A percentile compares a stretch with the other conserved stretches of the same genome.
These are phyloP conservation scores for Priceomyces medius DNA, from an alignment of 805 yeast species.

Conservation along the genomic window DNA sequence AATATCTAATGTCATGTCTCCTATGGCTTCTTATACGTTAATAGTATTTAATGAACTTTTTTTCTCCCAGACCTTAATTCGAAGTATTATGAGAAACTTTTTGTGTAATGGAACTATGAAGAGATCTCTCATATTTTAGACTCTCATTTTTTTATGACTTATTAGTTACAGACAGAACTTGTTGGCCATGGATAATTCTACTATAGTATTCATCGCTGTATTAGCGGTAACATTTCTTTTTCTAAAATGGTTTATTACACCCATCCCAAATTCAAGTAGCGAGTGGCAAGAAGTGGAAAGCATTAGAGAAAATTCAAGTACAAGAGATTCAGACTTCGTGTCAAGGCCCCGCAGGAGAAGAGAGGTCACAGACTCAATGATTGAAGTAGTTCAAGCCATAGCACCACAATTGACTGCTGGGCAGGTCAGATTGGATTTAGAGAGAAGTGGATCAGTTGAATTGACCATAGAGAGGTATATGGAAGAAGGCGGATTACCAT, in stretches of 20 bases:
- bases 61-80: background rate
- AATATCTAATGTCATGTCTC: background rate
- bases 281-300: constrained; percentile 11
- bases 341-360: constrained; percentile 30
- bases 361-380: constrained; percentile 66
- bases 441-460: constrained; percentile 77
- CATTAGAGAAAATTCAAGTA: constrained; percentile 6
- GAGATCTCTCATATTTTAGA: background rate
- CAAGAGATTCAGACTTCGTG: constrained; percentile 12
- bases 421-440: constrained; percentile 73
- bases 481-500: constrained; percentile 58
- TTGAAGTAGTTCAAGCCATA: constrained; percentile 78
- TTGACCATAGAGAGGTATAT: constrained; percentile 72
- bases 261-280: constrained; percentile 45
- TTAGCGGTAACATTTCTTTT: constrained; percentile 56
- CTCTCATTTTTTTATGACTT: background rate
- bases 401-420: constrained; percentile 71
- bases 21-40: background rate
- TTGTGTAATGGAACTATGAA: background rate
- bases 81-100: too few relatives aligned
- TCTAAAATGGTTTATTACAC: constrained; percentile 63
- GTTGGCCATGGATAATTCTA: constrained; percentile 50
- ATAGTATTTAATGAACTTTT: background rate
- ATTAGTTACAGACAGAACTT: background rate
- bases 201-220: constrained; percentile 48